Percentiles rank a stretch among this genome's conserved stretches.
Evolutionary conservation across 2,329 filamentous ascomycete species (phyloP).

Genomic region (Botrytis tulipae): DNA sequence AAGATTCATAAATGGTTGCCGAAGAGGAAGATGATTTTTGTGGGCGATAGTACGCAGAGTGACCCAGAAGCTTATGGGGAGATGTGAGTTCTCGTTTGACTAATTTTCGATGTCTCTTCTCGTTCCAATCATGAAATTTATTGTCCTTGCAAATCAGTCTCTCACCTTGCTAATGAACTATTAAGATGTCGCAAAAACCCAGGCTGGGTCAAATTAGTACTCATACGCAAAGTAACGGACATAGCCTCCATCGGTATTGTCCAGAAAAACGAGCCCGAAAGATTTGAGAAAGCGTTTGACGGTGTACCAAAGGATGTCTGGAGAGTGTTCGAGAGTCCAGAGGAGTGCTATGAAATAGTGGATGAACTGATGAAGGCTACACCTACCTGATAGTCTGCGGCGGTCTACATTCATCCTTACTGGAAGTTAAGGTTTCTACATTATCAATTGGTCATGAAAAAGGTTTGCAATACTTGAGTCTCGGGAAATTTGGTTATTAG

Average conservation of each 20-base stretch:
- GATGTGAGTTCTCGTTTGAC: conserved; percentile 51
- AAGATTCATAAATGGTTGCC: conserved; percentile 81
- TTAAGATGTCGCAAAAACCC: conserved; percentile 62
- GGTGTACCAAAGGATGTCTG: conserved; percentile 68
- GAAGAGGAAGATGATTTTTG: conserved; percentile 71
- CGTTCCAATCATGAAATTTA: not conserved
- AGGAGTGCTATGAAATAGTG: conserved; percentile 55
- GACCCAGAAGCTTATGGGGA: conserved; percentile 90
- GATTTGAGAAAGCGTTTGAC: conserved; percentile 83
- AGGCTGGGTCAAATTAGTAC: conserved; percentile 78
- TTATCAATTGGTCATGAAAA: not conserved
- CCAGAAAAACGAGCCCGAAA: conserved; percentile 67
- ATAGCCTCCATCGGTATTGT: conserved; percentile 67
- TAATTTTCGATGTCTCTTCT: not conserved
- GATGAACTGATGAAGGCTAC: conserved; percentile 32
- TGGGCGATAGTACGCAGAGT: conserved; percentile 88
- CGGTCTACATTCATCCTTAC: not conserved
- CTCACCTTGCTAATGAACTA: conserved; percentile 16
- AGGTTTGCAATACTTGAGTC: not conserved
- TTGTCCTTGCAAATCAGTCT: not conserved
- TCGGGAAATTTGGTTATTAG: not conserved
- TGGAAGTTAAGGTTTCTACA: too few relatives aligned
- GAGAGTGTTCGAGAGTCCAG: conserved; percentile 78
- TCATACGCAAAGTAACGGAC: conserved; percentile 80
- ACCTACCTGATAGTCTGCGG: not conserved